Evolutionary conservation across 805 yeast genomes (phyloP), one percentile per base, ranked within the genome.

Genomic region (Zygosaccharomyces gambellarensis): DNA sequence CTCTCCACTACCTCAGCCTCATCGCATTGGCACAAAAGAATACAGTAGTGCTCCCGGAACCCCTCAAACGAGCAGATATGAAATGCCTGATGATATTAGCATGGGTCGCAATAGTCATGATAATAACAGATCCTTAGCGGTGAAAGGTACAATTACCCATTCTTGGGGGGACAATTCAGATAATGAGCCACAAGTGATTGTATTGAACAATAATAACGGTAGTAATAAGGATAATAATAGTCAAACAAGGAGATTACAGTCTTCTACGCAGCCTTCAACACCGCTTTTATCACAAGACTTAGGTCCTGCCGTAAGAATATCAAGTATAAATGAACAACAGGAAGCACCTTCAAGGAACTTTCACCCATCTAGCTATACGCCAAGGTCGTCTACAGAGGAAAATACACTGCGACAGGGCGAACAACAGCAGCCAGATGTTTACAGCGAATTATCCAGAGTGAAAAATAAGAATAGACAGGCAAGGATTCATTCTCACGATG

Each of bases 101-200:
- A 30, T 34, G 22, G 48, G 58, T 1, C 45, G 43, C 11, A 31
- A 43, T 40, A 45, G 43, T 12, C 49, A 45, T 6, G 52, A 43
- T 14, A 49, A 43, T 44, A 8, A 56, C 59, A 5, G 47, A 50
- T 25, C 65, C 9, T 71, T 74, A 1, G 61, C 71, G 0, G 76
- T 76, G 6, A 67, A 65, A 30, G 81, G 81, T 6, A 77, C 80
- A 11, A 62, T 78, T 29, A 72, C 74, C 10, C 80, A 76, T 54
- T 76, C 75, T 38, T 77, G 81, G 81, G 79, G 79, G 0, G 60
- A 54, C 9, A 51, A 36, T n/a, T 32, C 53, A 11, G 56, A 57
- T 27, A 41, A 40, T 14, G 54, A 55, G 1, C 58, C 57, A 17
- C 56, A 62, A 8, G 60, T 61, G 5, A 61, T 61, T 31, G 43